Base-by-base conservation (phyloP, 2,329 filamentous ascomycete genomes). In the Scopulariopsis brevicaulis region DNA sequence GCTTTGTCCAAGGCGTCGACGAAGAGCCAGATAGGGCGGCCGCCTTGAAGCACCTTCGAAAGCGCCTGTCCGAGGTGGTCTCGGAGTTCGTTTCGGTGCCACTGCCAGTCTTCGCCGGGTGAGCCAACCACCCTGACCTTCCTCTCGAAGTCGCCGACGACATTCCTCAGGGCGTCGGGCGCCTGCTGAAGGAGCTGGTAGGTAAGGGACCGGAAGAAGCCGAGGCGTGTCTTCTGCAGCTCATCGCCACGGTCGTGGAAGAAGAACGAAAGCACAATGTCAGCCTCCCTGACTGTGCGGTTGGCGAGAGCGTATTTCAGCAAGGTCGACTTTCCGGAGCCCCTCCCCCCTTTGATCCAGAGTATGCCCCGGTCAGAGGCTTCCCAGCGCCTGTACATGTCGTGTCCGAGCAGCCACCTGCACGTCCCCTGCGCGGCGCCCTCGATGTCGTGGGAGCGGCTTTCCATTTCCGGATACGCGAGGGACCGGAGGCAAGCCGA, bases 1-100 rank as follows among this genome's bases (percentile, higher is more conserved):
- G 64, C 64, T 57, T 73, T 70, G 57, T 73, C 69, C 1, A 73
- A 55, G 0, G 71, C 71, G 28, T 73, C 71, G 32, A 73, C 53
- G 37, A 71, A 69, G 1, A 72, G n/a, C 56, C 59, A 64, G 6
- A 71, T 53, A 5, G 62, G 43, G 0, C 46, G 63, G 8, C 2
- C 54, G 2, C 64, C 15, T 1, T n/a, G n/a, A n/a, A 69, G 22
- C 5, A 68, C 28, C 8, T 59, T 62, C 2, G 20, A 34, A 25
- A 72, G 51, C 0, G 63, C 61, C 2, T 22, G 57, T 34, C 59
- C 5, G 18, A 71, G 59, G 14, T 63, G 61, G 0, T 24, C 1
- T 20, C 50, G 59, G 12, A 72, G 34, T 20, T 69, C 65, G 0
- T 48, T 10, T 0, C 52, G 12, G 24, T 66, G 56, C 69, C 69